phyloP scores from a whole-genome alignment of 306 rosid species.

The Coriaria nepalensis region DNA sequence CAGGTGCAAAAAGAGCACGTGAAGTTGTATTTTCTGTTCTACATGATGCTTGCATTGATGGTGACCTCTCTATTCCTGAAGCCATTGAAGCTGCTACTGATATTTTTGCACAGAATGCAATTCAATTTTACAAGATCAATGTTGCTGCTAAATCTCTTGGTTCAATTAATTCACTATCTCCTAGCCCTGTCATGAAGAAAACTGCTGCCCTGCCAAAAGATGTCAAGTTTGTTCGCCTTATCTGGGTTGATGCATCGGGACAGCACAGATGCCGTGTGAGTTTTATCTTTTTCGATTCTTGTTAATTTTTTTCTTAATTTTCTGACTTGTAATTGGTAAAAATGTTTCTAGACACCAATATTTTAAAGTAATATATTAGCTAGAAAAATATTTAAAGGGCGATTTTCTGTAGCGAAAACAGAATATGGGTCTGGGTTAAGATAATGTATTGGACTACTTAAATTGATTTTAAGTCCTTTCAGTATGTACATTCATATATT shows the following conservation, averaged over 20 bases:
- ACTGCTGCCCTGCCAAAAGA: conserved; percentile 22
- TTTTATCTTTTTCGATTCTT: not conserved
- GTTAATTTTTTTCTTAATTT: not conserved
- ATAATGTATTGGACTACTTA: too few species aligned
- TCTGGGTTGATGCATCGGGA: conserved; percentile 81
- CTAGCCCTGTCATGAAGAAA: conserved; percentile 19
- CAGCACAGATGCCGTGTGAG: conserved; percentile 94
- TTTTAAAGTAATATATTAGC: too few species aligned
- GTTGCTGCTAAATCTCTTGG: conserved; percentile 10
- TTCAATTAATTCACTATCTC: conserved; percentile 17
- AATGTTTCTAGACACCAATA: too few species aligned
- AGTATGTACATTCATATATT: too few species aligned
- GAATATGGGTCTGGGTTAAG: too few species aligned
- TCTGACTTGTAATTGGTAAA: too few species aligned
- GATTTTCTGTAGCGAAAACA: too few species aligned
- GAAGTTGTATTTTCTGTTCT: conserved; percentile 65
- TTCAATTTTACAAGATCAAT: conserved; percentile 49
- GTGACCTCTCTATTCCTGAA: conserved; percentile 62
- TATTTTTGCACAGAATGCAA: conserved; percentile 60
- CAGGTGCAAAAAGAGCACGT: conserved; percentile 77
- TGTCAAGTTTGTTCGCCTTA: conserved; percentile 51
- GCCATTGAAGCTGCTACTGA: conserved; percentile 73
- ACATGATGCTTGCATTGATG: conserved; percentile 56
- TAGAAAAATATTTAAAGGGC: too few species aligned
- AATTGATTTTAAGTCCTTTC: too few species aligned